Conservation (phyloP, 78 protist species). For the Goniomonas avonlea region DNA sequence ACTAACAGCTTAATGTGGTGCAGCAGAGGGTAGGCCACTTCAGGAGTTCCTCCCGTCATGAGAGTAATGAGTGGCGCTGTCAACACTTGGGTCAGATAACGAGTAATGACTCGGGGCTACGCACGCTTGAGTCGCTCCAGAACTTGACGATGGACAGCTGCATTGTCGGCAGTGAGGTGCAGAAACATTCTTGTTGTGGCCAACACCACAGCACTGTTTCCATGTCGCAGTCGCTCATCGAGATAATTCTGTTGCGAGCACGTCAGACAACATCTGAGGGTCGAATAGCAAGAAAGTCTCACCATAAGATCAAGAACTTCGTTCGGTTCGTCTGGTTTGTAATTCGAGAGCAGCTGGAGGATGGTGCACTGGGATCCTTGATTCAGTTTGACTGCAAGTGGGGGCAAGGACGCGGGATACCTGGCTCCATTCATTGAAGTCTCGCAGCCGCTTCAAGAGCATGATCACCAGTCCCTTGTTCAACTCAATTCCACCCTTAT, state of each 20-base stretch:
- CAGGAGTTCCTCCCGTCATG: conserved; percentile 9
- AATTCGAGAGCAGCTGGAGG: conserved; percentile 9
- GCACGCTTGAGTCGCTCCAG: conserved; percentile 44
- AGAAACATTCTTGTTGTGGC: conserved; percentile 66
- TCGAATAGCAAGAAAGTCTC: background rate
- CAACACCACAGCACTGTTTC: conserved; percentile 72
- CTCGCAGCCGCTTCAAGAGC: conserved; percentile 46
- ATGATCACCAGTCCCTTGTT: conserved; percentile 36
- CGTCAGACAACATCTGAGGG: background rate
- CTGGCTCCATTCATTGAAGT: conserved; percentile 78
- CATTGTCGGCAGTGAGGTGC: conserved; percentile 56
- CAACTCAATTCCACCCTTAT: conserved; percentile 56
- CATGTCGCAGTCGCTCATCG: conserved; percentile 60
- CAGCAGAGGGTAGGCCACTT: conserved; percentile 52
- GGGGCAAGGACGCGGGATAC: conserved; percentile 39
- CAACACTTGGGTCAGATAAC: too few relatives aligned
- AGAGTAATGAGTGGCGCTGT: conserved; percentile 2
- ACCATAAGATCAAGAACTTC: conserved; percentile 66
- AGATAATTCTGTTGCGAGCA: conserved; percentile 46
- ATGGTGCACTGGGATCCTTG: background rate
- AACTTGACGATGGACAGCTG: conserved; percentile 65
- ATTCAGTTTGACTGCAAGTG: background rate
- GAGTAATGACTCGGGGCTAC: too few relatives aligned
- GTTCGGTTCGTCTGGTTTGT: conserved; percentile 27
- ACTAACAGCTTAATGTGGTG: conserved; percentile 63